Evolutionary conservation across 2,329 filamentous ascomycete species (phyloP).

Genomic region (Helminthosporium solani): DNA sequence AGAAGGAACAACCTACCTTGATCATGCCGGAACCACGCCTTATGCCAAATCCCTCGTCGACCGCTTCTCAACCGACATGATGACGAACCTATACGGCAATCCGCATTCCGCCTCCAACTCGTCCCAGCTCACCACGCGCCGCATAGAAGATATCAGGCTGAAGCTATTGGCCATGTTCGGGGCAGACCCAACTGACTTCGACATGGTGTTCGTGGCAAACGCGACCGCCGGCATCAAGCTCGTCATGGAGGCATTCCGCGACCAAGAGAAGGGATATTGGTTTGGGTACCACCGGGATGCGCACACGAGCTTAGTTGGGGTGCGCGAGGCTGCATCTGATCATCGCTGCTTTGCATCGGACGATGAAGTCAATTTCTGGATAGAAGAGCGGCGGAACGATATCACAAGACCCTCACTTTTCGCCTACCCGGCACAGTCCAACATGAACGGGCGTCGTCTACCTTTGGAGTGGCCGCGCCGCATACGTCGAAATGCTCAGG

Average conservation of each 20-base stretch:
- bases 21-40: slow-evolving; percentile 91
- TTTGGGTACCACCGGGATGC: slow-evolving; percentile 82
- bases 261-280: slow-evolving; percentile 68
- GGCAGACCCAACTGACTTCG: slow-evolving; percentile 77
- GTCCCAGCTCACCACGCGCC: slow-evolving; percentile 72
- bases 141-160: slow-evolving; percentile 74
- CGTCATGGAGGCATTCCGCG: slow-evolving; percentile 74
- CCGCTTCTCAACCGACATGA: slow-evolving; percentile 75
- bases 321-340: slow-evolving; percentile 65
- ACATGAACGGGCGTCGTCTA: slow-evolving; percentile 79
- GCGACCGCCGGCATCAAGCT: slow-evolving; percentile 89
- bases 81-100: slow-evolving; percentile 78
- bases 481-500: slow-evolving; percentile 46
- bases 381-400: slow-evolving; percentile 43
- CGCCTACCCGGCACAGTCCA: slow-evolving; percentile 88
- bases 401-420: slow-evolving; percentile 54
- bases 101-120: slow-evolving; percentile 84
- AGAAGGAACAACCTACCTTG: slow-evolving; percentile 77
- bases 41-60: slow-evolving; percentile 81
- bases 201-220: slow-evolving; percentile 89
- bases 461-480: slow-evolving; percentile 66
- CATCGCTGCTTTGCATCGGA: slow-evolving; percentile 68
- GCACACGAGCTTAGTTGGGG: slow-evolving; percentile 84
- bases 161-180: slow-evolving; percentile 74
- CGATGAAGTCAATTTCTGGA: slow-evolving; percentile 64